phyloP scores from a whole-genome alignment of 768 basidiomycete genomes.

The Mycena filopes region DNA sequence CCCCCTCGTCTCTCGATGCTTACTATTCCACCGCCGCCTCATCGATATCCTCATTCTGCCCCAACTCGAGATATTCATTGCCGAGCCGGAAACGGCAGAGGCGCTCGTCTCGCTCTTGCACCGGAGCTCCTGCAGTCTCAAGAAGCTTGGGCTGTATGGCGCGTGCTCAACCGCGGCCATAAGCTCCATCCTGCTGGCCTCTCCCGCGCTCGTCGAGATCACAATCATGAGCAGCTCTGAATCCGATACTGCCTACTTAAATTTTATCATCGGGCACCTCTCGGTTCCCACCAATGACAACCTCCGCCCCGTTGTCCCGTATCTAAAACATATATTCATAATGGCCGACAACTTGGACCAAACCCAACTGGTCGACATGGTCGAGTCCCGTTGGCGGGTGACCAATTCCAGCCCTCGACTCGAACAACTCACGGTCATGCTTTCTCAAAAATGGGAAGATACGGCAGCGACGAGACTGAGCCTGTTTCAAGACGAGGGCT shows the following conservation, averaged over 20 bases:
- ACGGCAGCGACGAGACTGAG: neutral
- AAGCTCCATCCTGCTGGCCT: neutral
- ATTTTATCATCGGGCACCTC: slow-evolving; percentile 2
- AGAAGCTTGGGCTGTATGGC: slow-evolving; percentile 11
- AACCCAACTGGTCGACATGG: neutral
- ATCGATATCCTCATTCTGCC: slow-evolving; percentile 1
- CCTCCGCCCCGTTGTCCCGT: neutral
- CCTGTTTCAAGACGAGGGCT: neutral
- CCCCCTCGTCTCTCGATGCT: neutral
- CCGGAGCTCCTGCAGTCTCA: slow-evolving; percentile 3
- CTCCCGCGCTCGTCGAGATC: slow-evolving; percentile 1
- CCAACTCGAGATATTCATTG: slow-evolving; percentile 1
- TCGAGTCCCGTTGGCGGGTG: slow-evolving; percentile 14
- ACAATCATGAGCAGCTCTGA: neutral
- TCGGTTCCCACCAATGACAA: neutral
- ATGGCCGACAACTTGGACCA: neutral
- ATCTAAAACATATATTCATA: neutral
- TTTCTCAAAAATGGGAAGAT: neutral
- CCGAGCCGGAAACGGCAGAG: neutral
- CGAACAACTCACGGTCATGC: neutral
- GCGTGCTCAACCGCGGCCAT: neutral
- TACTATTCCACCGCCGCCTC: neutral
- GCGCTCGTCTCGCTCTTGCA: slow-evolving; percentile 7
- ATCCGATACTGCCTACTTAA: neutral
- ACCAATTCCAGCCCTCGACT: neutral